Percentiles rank a stretch among this genome's conserved stretches.
Conservation (phyloP, 805 yeast species). For the Metschnikowia gelsemii region DNA sequence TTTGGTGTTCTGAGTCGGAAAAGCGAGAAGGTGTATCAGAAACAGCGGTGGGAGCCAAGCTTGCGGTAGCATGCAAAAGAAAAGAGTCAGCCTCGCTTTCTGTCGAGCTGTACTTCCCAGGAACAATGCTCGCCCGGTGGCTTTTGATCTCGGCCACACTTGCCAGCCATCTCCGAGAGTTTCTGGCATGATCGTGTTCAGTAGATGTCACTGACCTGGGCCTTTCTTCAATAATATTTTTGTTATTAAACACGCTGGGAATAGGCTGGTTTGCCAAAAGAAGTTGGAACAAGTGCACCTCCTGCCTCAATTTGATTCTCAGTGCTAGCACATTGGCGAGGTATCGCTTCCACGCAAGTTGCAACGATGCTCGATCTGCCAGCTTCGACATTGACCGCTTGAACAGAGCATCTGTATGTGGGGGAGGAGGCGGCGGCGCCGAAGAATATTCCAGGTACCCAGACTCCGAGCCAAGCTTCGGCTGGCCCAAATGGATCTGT, state of each 20-base stretch:
- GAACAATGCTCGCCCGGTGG: conserved; percentile 11
- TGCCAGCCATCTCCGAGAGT: conserved; percentile 11
- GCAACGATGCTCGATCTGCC: conserved; percentile 2
- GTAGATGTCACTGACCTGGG: background rate
- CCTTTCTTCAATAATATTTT: background rate
- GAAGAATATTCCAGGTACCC: conserved; percentile 11
- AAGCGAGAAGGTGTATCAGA: conserved; percentile 6
- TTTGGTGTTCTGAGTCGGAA: background rate
- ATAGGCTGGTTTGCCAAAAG: conserved; percentile 17
- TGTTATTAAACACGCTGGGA: conserved; percentile 11
- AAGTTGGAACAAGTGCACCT: conserved; percentile 35
- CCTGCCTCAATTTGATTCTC: conserved; percentile 42
- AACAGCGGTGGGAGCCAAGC: conserved; percentile 6
- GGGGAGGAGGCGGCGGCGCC: conserved; percentile 19
- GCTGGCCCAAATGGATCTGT: conserved; percentile 15
- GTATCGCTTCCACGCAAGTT: conserved; percentile 35
- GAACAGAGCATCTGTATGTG: conserved; percentile 10
- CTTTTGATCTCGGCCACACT: conserved; percentile 10
- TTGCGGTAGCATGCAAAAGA: conserved; percentile 1
- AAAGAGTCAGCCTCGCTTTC: conserved; percentile 6
- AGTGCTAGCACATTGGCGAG: conserved; percentile 35
- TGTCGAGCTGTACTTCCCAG: conserved; percentile 5
- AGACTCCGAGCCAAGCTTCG: conserved; percentile 5
- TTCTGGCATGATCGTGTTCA: background rate
- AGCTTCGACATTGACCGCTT: background rate